A percentile compares a stretch with the other conserved stretches of the same genome.
Evolutionary conservation across 306 rosid species (phyloP).

Genomic region (Fragaria ananassa): DNA sequence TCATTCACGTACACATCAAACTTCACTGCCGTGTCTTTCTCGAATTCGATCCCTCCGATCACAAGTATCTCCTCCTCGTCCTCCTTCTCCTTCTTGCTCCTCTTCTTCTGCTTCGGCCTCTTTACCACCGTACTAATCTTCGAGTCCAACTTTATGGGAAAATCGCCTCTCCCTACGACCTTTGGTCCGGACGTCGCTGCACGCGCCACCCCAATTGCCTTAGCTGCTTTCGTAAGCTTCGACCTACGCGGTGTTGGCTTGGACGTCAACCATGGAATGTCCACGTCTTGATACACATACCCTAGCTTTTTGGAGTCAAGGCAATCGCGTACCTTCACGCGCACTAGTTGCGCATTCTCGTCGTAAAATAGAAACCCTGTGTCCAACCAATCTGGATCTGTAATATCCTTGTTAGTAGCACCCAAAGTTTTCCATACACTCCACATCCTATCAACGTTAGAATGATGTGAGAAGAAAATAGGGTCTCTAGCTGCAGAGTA

Average conservation of each 20-base stretch:
- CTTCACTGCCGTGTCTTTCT: conserved; percentile 35
- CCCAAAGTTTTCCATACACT: conserved; percentile 62
- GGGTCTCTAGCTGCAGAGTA: conserved; percentile 78
- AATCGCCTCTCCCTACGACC: not conserved
- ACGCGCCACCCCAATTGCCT: conserved; percentile 32
- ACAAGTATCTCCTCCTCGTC: conserved; percentile 47
- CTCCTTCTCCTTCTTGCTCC: conserved; percentile 44
- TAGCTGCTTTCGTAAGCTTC: not conserved
- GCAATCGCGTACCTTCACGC: conserved; percentile 60
- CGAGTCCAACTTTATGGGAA: conserved; percentile 46
- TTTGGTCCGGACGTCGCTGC: conserved; percentile 32
- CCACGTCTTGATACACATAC: conserved; percentile 61
- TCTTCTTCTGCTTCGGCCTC: conserved; percentile 54
- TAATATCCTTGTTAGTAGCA: conserved; percentile 31
- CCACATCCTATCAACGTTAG: conserved; percentile 76
- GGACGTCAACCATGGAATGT: conserved; percentile 55
- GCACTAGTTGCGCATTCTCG: conserved; percentile 55
- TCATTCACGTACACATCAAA: conserved; percentile 74
- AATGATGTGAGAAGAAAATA: conserved; percentile 58
- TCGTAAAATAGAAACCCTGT: conserved; percentile 63
- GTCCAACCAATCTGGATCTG: conserved; percentile 56
- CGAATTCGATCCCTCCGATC: conserved; percentile 49
- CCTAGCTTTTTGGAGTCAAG: conserved; percentile 51
- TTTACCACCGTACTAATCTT: conserved; percentile 39
- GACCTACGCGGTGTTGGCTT: conserved; percentile 44